Percentiles rank a stretch among this genome's conserved stretches.
These are phyloP conservation scores for Acacia melanoxylon DNA, from an alignment of 306 rosid genomes.

Conservation along the genomic window DNA sequence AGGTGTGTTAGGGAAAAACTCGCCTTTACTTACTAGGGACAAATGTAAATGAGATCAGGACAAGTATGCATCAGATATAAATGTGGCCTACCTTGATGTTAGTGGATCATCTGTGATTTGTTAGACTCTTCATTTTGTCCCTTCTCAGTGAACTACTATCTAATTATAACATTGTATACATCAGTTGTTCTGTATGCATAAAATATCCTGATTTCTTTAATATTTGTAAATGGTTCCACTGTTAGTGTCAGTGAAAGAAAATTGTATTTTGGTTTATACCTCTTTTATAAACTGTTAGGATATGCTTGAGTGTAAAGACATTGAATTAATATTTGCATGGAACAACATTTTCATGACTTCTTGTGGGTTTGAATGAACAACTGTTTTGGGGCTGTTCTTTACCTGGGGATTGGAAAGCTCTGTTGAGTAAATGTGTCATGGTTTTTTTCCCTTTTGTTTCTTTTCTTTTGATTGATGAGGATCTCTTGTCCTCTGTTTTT, in stretches of 20 bases:
- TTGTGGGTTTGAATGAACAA: neutral
- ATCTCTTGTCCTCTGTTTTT: neutral
- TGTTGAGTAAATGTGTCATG: neutral
- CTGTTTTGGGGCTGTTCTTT: neutral
- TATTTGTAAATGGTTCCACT: conserved; percentile 11
- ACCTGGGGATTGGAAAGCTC: neutral
- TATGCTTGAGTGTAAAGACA: neutral
- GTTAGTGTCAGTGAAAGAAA: neutral
- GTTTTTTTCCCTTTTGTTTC: neutral
- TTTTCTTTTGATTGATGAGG: neutral
- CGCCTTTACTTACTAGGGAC: conserved; percentile 21
- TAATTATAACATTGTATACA: neutral
- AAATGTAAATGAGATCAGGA: conserved; percentile 7
- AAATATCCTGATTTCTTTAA: conserved; percentile 19
- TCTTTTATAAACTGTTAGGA: conserved; percentile 9
- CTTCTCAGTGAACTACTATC: neutral
- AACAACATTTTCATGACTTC: neutral
- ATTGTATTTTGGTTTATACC: neutral
- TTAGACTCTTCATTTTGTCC: conserved; percentile 5
- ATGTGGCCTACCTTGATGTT: neutral
- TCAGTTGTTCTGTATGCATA: neutral
- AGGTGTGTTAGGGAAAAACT: conserved; percentile 58
- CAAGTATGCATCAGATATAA: neutral
- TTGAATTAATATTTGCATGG: neutral
- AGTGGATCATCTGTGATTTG: neutral